Percentiles rank a stretch among this genome's conserved stretches.
These are phyloP conservation scores for Artemisia argyi DNA, from an alignment of 129 eudicot species.

Conservation along the genomic window DNA sequence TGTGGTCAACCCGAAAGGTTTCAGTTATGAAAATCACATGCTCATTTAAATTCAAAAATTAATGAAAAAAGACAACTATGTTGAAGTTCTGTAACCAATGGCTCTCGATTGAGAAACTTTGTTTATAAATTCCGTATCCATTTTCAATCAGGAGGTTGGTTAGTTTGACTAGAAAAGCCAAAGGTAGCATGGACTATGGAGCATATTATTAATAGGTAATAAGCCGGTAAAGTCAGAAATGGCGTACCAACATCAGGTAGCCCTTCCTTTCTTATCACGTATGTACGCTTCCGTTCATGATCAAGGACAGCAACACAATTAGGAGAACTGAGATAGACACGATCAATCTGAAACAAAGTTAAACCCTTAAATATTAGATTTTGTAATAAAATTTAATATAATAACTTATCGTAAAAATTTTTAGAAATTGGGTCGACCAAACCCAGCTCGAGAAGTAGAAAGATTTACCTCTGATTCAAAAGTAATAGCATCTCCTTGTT, in stretches of 20 bases:
- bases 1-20: conserved; percentile 9
- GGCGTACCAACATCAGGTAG: conserved; percentile 85
- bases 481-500: conserved; percentile 94
- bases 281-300: conserved; percentile 86
- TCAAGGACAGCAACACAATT: conserved; percentile 85
- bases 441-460: conserved; percentile 4
- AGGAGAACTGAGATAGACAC: conserved; percentile 78
- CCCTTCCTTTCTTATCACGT: conserved; percentile 76
- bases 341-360: conserved; percentile 62
- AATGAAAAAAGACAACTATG: not conserved
- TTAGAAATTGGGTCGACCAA: too few species aligned
- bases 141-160: not conserved
- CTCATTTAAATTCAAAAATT: not conserved
- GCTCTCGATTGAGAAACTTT: not conserved
- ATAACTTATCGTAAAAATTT: not conserved
- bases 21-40: not conserved
- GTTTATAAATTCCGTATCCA: not conserved
- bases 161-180: conserved; percentile 14
- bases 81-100: not conserved
- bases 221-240: not conserved
- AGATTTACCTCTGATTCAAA: conserved; percentile 83
- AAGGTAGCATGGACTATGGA: not conserved
- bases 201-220: not conserved
- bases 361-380: not conserved
- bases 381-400: not conserved